Conservation (phyloP, 768 basidiomycete genomes). For the Leccinum rimulosum region DNA sequence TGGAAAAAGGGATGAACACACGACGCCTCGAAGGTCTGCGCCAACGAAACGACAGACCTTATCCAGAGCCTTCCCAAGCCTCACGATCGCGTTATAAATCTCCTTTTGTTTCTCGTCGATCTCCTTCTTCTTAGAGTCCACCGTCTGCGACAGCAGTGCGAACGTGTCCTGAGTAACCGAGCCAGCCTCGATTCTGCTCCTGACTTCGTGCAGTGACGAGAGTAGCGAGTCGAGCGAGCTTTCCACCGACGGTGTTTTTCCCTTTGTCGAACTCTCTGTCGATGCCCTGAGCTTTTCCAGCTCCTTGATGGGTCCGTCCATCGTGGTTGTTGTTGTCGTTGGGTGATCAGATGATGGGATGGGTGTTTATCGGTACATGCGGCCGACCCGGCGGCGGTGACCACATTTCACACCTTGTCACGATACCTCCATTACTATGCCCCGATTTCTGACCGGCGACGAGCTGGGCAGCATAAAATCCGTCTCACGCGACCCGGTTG, state of each 20-base stretch:
- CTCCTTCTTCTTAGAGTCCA: constrained; percentile 77
- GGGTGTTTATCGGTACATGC: neutral
- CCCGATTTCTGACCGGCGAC: constrained; percentile 73
- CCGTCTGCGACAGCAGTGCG: constrained; percentile 48
- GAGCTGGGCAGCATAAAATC: constrained; percentile 76
- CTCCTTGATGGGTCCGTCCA: constrained; percentile 79
- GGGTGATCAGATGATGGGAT: neutral
- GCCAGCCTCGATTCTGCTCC: constrained; percentile 48
- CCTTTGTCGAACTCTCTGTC: constrained; percentile 45
- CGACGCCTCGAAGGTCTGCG: neutral
- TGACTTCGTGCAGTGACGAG: constrained; percentile 53
- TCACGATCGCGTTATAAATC: constrained; percentile 71
- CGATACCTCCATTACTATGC: constrained; percentile 41
- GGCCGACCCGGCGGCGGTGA: neutral
- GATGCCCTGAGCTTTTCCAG: constrained; percentile 72
- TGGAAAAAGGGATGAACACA: constrained; percentile 7
- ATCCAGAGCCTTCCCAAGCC: constrained; percentile 84
- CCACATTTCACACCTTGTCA: constrained; percentile 16
- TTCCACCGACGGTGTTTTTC: constrained; percentile 51
- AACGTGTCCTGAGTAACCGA: constrained; percentile 49
- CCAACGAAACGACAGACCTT: constrained; percentile 55
- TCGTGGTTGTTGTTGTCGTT: constrained; percentile 26
- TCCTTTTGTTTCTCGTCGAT: constrained; percentile 89
- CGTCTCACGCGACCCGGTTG: constrained; percentile 40
- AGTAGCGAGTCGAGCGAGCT: constrained; percentile 68